Conservation (phyloP, 2,329 filamentous ascomycete genomes). For the Colletotrichum liaoningense region DNA sequence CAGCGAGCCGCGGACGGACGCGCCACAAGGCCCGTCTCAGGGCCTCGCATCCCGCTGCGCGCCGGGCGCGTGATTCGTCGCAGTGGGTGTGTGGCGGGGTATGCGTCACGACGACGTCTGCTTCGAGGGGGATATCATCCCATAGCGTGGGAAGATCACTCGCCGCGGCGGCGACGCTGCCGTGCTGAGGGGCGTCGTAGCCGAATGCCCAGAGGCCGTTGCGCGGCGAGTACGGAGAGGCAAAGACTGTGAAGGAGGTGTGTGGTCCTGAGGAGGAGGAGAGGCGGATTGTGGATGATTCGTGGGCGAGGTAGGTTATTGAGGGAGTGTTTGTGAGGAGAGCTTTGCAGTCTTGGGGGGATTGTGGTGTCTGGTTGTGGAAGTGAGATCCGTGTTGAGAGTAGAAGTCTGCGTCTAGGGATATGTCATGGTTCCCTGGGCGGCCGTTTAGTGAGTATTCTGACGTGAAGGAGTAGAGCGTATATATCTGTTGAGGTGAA, state of each 20-base stretch:
- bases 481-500: not conserved
- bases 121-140: conserved; percentile 69
- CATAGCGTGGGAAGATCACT: conserved; percentile 59
- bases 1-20: conserved; percentile 71
- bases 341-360: conserved; percentile 62
- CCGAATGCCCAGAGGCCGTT: conserved; percentile 74
- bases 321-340: conserved; percentile 65
- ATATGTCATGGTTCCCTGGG: conserved; percentile 80
- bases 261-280: conserved; percentile 63
- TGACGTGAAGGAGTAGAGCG: not conserved
- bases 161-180: conserved; percentile 33
- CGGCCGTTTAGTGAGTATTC: not conserved
- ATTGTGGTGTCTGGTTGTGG: conserved; percentile 67
- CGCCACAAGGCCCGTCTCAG: conserved; percentile 68
- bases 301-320: conserved; percentile 75
- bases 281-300: conserved; percentile 65
- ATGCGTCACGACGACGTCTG: conserved; percentile 78
- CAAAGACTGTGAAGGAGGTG: conserved; percentile 75
- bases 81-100: conserved; percentile 72
- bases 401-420: conserved; percentile 74
- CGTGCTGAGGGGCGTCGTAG: conserved; percentile 56
- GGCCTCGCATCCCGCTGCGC: conserved; percentile 68
- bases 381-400: conserved; percentile 61
- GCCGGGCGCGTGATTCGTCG: conserved; percentile 58
- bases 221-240: conserved; percentile 74